Percentiles rank a stretch among this genome's conserved stretches.
Evolutionary conservation across 108 stramenopile genomes (phyloP).

Genomic region (Cyclotella cryptica): DNA sequence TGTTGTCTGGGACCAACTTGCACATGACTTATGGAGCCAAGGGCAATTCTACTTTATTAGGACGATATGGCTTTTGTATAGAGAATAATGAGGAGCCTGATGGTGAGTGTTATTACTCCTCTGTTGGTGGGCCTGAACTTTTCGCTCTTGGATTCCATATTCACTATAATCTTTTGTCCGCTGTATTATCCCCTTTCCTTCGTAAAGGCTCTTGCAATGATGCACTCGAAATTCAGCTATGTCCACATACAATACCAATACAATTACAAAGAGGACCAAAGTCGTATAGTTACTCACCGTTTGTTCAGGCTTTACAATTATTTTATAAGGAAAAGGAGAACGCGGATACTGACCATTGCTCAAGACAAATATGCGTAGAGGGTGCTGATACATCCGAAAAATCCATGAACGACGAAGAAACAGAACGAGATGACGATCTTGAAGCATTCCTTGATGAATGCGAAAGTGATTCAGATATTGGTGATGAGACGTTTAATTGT

Average conservation of each 20-base stretch:
- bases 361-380: background rate
- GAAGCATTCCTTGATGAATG: slow-evolving; percentile 57
- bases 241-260: slow-evolving; percentile 27
- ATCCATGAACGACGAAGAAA: slow-evolving; percentile 2
- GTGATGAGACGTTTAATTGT: slow-evolving; percentile 21
- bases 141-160: background rate
- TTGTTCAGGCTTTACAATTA: slow-evolving; percentile 62
- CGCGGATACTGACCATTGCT: background rate
- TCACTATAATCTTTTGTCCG: background rate
- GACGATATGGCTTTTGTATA: slow-evolving; percentile 83
- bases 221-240: slow-evolving; percentile 61
- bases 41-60: slow-evolving; percentile 68
- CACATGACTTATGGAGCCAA: slow-evolving; percentile 84
- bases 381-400: background rate
- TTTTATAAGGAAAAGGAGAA: slow-evolving; percentile 36
- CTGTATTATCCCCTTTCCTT: background rate
- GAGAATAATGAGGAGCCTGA: slow-evolving; percentile 80
- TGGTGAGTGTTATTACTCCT: slow-evolving; percentile 38
- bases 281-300: slow-evolving; percentile 73
- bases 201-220: slow-evolving; percentile 77
- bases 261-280: slow-evolving; percentile 74
- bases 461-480: slow-evolving; percentile 41
- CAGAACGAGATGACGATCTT: slow-evolving; percentile 33
- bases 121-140: background rate
- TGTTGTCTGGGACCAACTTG: slow-evolving; percentile 49